Base-by-base conservation (phyloP, 78 protist genomes). In the Bigelowiella natans region DNA sequence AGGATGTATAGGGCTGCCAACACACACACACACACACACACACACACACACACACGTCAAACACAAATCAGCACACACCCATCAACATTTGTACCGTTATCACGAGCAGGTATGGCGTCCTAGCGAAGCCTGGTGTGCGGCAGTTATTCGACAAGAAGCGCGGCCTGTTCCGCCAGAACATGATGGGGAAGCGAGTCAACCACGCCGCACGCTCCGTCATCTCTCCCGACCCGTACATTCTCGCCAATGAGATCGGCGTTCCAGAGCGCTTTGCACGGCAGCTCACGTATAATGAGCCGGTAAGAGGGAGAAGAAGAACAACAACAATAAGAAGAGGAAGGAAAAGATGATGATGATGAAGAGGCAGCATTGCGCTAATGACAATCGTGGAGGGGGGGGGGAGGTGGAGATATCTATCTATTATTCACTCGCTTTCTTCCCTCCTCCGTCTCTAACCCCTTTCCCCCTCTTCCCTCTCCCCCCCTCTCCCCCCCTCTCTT, bases 131-230 rank as follows among this genome's bases (percentile, higher is more conserved):
- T 11, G 82, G 82, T 11, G 18, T 51, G 11, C 82, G 82, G 82
- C 82, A 83, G 86, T 2, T 83, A 11, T 28, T 83, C 31, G 86
- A 83, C 38, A 83, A 83, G 29, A 83, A 83, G 86, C 39, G 95
- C 82, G 99, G 99, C 26, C 87, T 94, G 90, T 97, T 99, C 94
- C 94, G 99, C 89, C 96, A 83, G 95, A 92, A 98, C 94, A 97
- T 99, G 98, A 99, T 99, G 99, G 99, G 87, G 18, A 7, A 51
- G 94, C 96, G 99, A 1, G 99, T 98, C 87, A 99, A 99, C 96
- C 97, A 90, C 31, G 97, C 99, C 0, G 98, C 97, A 2, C 95
- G 99, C 34, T 91, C 95, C 0, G 99, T 98, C 91, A 98, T 98
- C 83, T 96, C 98, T 0, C 99, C 99, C 2, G 99, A 98, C 89